Evolutionary conservation across 1,139 yeast genomes (phyloP).

Genomic region (Suhomyces guaymorum): DNA sequence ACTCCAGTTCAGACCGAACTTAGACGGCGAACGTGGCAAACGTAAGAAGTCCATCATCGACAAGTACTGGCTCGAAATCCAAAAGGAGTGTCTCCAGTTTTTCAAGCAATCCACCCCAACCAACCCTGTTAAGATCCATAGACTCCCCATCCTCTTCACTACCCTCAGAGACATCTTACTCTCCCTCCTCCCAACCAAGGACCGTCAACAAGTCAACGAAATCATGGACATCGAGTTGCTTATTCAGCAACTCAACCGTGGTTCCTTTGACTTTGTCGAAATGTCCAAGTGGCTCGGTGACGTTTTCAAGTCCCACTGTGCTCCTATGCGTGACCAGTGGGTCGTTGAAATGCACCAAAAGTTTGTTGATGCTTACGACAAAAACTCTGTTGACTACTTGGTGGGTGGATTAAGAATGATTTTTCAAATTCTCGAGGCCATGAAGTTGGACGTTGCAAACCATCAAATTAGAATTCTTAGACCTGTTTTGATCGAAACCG

Average conservation of each 20-base stretch:
- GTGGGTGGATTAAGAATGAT: constrained; percentile 79
- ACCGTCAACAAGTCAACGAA: constrained; percentile 66
- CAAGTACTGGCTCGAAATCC: constrained; percentile 80
- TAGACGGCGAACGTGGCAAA: constrained; percentile 87
- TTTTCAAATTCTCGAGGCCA: constrained; percentile 88
- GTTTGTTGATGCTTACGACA: constrained; percentile 62
- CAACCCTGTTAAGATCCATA: constrained; percentile 34
- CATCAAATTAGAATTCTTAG: constrained; percentile 87
- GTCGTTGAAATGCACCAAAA: constrained; percentile 80
- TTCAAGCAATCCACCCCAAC: constrained; percentile 21
- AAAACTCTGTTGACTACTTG: constrained; percentile 53
- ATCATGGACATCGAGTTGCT: constrained; percentile 77
- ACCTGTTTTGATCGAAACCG: constrained; percentile 83
- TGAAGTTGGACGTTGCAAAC: constrained; percentile 94
- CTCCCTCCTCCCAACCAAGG: constrained; percentile 76
- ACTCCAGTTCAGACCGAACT: constrained; percentile 86
- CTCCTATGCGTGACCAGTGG: constrained; percentile 94
- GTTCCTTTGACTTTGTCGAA: constrained; percentile 66
- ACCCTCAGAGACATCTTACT: constrained; percentile 77
- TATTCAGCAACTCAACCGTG: constrained; percentile 71
- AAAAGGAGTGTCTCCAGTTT: constrained; percentile 55
- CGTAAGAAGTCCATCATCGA: constrained; percentile 75
- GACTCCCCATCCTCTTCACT: constrained; percentile 67
- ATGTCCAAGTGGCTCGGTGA: constrained; percentile 71
- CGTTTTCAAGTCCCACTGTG: constrained; percentile 81